Conservation (phyloP, 176 grass and related monocot genomes). For the Carex cristatella region DNA sequence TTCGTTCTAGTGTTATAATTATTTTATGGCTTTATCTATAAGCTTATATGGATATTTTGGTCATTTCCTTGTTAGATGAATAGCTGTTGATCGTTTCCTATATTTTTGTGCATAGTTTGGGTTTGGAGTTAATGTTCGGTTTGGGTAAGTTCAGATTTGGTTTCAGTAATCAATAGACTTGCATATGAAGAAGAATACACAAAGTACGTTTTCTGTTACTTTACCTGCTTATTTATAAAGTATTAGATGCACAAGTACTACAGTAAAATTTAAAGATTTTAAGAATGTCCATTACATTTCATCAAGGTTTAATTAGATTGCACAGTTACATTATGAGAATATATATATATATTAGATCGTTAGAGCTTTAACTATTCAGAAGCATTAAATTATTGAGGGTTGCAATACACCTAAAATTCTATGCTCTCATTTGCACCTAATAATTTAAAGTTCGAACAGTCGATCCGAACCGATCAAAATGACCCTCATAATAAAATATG, state of each 20-base stretch:
- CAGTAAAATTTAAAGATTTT: not conserved
- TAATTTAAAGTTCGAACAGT: too few relatives aligned
- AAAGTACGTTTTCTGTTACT: too few relatives aligned
- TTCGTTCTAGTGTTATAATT: conserved; percentile 12
- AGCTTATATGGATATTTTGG: not conserved
- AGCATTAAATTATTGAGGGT: not conserved
- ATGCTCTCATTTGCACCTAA: too few relatives aligned
- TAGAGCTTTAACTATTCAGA: not conserved
- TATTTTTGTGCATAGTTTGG: not conserved
- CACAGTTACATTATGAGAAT: not conserved
- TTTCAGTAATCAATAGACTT: not conserved
- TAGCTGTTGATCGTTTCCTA: not conserved
- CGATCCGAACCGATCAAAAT: too few relatives aligned
- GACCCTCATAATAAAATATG: too few relatives aligned
- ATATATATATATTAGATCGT: not conserved
- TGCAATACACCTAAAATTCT: too few relatives aligned
- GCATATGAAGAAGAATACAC: not conserved
- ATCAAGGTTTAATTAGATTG: not conserved
- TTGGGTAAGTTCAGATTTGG: not conserved
- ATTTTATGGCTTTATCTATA: conserved; percentile 5
- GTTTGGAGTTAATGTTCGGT: not conserved
- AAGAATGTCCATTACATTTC: not conserved
- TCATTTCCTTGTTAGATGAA: not conserved
- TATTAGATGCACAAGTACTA: too few relatives aligned
- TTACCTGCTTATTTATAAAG: too few relatives aligned